Conservation (phyloP, 768 basidiomycete species). For the Grammothele lineata region DNA sequence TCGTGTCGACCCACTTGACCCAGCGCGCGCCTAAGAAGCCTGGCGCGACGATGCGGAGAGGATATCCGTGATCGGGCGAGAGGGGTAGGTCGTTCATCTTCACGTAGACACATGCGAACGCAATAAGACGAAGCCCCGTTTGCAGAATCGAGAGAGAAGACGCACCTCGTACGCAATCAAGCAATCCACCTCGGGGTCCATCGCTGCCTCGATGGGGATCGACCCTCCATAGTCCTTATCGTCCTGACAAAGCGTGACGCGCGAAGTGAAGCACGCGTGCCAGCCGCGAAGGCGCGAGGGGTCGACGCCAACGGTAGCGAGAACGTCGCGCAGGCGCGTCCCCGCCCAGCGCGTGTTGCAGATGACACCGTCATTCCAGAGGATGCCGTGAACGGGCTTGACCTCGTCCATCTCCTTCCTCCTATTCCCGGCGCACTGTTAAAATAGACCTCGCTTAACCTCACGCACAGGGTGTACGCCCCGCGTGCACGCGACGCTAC, state of each 20-base stretch:
- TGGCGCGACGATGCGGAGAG: constrained; percentile 63
- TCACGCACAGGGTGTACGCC: neutral
- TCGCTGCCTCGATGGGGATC: constrained; percentile 12
- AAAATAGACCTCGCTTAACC: neutral
- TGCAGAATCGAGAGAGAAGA: neutral
- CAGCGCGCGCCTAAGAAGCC: constrained; percentile 67
- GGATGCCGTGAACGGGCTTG: constrained; percentile 22
- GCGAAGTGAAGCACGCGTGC: constrained; percentile 18
- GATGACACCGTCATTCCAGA: constrained; percentile 54
- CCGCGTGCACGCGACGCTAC: no score
- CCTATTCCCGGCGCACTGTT: constrained; percentile 26
- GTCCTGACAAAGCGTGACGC: constrained; percentile 15
- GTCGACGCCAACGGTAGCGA: constrained; percentile 24
- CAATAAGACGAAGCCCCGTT: constrained; percentile 2
- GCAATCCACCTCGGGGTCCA: constrained; percentile 11
- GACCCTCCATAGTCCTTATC: constrained; percentile 18
- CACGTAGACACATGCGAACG: neutral
- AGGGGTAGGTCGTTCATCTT: constrained; percentile 66
- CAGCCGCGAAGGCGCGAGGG: neutral
- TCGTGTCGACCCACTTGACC: constrained; percentile 73
- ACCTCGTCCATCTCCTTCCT: constrained; percentile 21
- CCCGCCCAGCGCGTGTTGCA: constrained; percentile 69
- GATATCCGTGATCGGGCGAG: constrained; percentile 58
- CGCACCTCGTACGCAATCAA: constrained; percentile 25
- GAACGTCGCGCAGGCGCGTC: constrained; percentile 50